Evolutionary conservation across 2,329 filamentous ascomycete genomes (phyloP), one percentile per base, ranked within the genome.

Genomic region (Grosmannia clavigera): DNA sequence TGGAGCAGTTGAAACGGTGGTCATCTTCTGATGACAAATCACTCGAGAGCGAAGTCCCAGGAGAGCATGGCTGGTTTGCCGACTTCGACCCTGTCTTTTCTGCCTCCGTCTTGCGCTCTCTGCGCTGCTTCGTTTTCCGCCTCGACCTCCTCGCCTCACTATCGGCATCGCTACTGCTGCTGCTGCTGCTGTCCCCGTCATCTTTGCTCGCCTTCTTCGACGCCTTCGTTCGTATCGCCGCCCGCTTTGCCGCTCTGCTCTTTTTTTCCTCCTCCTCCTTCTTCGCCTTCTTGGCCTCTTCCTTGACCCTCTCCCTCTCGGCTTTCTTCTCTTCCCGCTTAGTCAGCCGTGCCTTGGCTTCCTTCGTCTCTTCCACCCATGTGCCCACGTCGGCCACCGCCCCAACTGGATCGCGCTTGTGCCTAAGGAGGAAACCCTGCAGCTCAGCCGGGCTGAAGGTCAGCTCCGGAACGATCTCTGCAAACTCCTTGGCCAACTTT

Each of bases 381-480:
- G 72, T 71, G 14, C 75, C 76, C 0, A 75, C 71, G 3, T 70
- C 72, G 9, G 71, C 74, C 4, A 84, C 71, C 0, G 78, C 82
- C 0, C 68, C 73, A 43, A 75, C 71, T 0, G 81, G 77, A 60
- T 75, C 70, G 11, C 76, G 75, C 73, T 84, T 84, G 66, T 83
- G 71, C 66, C 76, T 77, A 62, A 85, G 72, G 56, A 85, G 72
- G 60, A 78, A 78, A 5, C 82, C 82, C 67, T 84, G 82, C 5
- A 85, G 75, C 69, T 85, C 81, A 6, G 82, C 82, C 0, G 81
- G 82, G 58, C 78, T 81, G 66, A 84, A 84, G 67, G 82, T 76
- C 52, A 76, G 71, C 33, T 74, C 72, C 0, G 82, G 82, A n/a
- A 84, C 73, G 67, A 72, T 73, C 10, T 70, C 66, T 1, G 77